phyloP scores from a whole-genome alignment of 495 filamentous ascomycete species.

The Hypomontagnella monticulosa region DNA sequence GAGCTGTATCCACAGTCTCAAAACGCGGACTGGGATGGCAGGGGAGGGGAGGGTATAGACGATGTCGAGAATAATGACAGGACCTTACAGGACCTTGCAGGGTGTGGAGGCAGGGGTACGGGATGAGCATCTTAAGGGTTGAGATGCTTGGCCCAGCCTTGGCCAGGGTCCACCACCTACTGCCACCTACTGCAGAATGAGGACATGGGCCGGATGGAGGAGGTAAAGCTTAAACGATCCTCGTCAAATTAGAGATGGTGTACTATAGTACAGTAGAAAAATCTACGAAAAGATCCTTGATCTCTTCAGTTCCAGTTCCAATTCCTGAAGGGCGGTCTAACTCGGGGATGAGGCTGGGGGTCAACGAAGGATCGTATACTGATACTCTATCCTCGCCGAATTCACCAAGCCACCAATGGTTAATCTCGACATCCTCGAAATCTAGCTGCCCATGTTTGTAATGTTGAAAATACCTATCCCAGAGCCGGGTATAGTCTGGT shows the following conservation, averaged over 20 bases:
- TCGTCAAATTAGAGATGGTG: constrained; percentile 8
- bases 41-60: constrained; percentile 49
- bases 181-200: constrained; percentile 7
- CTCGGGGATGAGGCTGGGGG: constrained; percentile 14
- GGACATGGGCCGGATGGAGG: constrained; percentile 12
- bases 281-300: constrained; percentile 1
- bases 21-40: constrained; percentile 50
- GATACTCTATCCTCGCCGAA: background rate
- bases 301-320: background rate
- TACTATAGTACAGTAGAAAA: background rate
- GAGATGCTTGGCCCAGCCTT: constrained; percentile 33
- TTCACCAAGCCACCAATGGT: background rate
- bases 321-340: background rate
- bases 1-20: constrained; percentile 58
- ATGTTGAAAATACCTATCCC: too few species aligned
- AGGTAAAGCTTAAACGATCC: constrained; percentile 35
- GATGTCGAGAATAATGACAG: constrained; percentile 49
- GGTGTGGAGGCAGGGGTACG: constrained; percentile 41
- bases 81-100: constrained; percentile 44
- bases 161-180: constrained; percentile 16
- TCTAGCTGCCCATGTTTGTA: too few species aligned
- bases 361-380: constrained; percentile 13
- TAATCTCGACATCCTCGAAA: background rate
- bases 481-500: background rate
- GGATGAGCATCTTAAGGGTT: constrained; percentile 38